Evolutionary conservation across 2,329 filamentous ascomycete genomes (phyloP).

Genomic region (Monosporascus sp.): DNA sequence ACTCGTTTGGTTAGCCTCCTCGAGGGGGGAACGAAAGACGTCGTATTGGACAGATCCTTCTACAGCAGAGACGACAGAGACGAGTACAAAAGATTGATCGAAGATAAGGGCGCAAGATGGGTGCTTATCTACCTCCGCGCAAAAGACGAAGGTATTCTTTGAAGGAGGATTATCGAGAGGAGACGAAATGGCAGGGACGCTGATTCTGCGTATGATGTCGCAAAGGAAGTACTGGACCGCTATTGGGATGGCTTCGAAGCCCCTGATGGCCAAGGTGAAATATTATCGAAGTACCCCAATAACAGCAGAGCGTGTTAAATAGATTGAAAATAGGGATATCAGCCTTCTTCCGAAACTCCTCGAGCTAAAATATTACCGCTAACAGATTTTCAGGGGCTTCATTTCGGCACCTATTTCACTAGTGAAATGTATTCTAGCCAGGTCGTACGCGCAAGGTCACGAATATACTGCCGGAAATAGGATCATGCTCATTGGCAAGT

Average conservation of each 20-base stretch:
- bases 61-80: slow-evolving; percentile 26
- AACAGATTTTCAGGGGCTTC: no score
- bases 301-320: not conserved
- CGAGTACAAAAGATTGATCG: slow-evolving; percentile 21
- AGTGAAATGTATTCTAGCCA: no score
- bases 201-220: slow-evolving; percentile 16
- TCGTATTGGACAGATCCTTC: slow-evolving; percentile 28
- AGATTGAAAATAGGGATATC: no score
- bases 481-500: no score
- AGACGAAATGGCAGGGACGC: slow-evolving; percentile 24
- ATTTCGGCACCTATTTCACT: no score
- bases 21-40: slow-evolving; percentile 11
- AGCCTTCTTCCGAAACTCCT: no score
- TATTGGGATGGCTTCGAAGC: slow-evolving; percentile 20
- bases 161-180: slow-evolving; percentile 25
- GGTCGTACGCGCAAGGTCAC: no score
- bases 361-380: no score
- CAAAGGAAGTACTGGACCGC: slow-evolving; percentile 13
- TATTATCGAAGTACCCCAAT: slow-evolving; percentile 10
- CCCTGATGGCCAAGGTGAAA: slow-evolving; percentile 14
- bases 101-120: slow-evolving; percentile 21
- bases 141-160: slow-evolving; percentile 21
- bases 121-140: slow-evolving; percentile 25
- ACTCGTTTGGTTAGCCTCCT: slow-evolving; percentile 6
- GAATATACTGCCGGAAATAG: no score